Conservation (phyloP, 495 filamentous ascomycete genomes). For the Hapsidospora chrysogenum region DNA sequence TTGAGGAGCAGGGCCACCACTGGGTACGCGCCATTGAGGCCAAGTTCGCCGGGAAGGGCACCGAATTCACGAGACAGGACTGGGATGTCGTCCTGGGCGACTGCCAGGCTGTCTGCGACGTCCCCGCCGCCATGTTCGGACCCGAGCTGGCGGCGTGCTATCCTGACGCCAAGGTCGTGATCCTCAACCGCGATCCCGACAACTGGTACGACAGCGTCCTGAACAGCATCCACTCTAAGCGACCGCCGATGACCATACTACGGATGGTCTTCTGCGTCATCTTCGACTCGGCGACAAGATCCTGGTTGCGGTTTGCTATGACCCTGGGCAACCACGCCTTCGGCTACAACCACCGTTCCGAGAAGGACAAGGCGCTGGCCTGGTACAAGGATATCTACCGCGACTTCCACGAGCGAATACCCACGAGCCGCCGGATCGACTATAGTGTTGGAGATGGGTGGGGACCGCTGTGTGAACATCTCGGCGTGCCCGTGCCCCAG, state of each 20-base stretch:
- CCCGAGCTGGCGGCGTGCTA: constrained; percentile 53
- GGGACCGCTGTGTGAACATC: constrained; percentile 48
- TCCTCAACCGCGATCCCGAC: constrained; percentile 37
- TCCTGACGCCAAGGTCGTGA: constrained; percentile 51
- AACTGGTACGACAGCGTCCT: constrained; percentile 1
- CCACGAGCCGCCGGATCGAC: constrained; percentile 25
- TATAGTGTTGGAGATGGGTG: constrained; percentile 48
- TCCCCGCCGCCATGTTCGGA: constrained; percentile 47
- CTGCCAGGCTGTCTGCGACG: constrained; percentile 45
- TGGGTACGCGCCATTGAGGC: constrained; percentile 50
- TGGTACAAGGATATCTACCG: constrained; percentile 1
- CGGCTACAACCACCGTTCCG: neutral
- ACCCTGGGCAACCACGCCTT: neutral
- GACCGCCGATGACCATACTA: neutral
- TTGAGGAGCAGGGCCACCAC: constrained; percentile 14
- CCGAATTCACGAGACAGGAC: constrained; percentile 38
- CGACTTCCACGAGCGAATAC: constrained; percentile 1
- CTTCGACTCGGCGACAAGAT: constrained; percentile 1
- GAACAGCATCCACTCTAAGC: neutral
- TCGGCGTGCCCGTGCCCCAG: constrained; percentile 38
- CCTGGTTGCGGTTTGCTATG: constrained; percentile 1
- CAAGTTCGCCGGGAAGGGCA: constrained; percentile 42
- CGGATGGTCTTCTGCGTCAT: constrained; percentile 3
- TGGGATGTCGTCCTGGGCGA: constrained; percentile 52
- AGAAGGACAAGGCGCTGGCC: constrained; percentile 4